Evolutionary conservation across 2,329 filamentous ascomycete genomes (phyloP).

Genomic region (Capronia epimyces): DNA sequence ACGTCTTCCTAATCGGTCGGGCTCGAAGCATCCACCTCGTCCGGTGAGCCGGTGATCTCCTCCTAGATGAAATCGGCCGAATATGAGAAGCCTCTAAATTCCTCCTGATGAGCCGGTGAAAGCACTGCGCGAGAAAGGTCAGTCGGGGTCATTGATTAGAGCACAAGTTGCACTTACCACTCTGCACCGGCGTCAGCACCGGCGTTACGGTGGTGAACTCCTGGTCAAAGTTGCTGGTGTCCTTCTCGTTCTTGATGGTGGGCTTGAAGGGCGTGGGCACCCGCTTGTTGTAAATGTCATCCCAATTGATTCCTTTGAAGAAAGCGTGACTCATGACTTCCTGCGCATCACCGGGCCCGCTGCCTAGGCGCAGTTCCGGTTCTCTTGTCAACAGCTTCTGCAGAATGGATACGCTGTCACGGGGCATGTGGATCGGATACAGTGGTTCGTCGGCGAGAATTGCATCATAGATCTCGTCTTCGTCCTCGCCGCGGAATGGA

Average conservation of each 20-base stretch:
- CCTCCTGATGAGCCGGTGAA: slow-evolving; percentile 98
- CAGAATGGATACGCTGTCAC: slow-evolving; percentile 93
- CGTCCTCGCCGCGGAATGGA: slow-evolving; percentile 96
- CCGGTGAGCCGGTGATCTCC: background rate
- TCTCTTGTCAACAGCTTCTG: slow-evolving; percentile 96
- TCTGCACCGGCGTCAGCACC: slow-evolving; percentile 93
- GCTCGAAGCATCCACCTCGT: background rate
- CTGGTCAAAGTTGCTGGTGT: slow-evolving; percentile 99
- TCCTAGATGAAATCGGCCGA: slow-evolving; percentile 59
- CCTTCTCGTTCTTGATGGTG: slow-evolving; percentile 81
- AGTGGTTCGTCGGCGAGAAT: slow-evolving; percentile 95
- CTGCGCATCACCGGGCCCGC: slow-evolving; percentile 92
- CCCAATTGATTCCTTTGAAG: slow-evolving; percentile 97
- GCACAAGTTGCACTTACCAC: slow-evolving; percentile 59
- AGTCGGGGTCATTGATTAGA: background rate
- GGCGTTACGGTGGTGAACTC: slow-evolving; percentile 98
- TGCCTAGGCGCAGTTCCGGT: slow-evolving; percentile 85
- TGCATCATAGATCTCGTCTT: slow-evolving; percentile 98
- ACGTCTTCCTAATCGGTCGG: background rate
- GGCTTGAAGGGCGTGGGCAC: slow-evolving; percentile 85
- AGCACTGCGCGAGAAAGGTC: slow-evolving; percentile 57
- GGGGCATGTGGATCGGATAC: slow-evolving; percentile 97
- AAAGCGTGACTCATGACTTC: slow-evolving; percentile 99
- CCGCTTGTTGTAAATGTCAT: slow-evolving; percentile 95
- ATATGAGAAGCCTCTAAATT: slow-evolving; percentile 98